Base-by-base conservation (phyloP, 2,329 filamentous ascomycete species). In the Sporothrix schenckii region DNA sequence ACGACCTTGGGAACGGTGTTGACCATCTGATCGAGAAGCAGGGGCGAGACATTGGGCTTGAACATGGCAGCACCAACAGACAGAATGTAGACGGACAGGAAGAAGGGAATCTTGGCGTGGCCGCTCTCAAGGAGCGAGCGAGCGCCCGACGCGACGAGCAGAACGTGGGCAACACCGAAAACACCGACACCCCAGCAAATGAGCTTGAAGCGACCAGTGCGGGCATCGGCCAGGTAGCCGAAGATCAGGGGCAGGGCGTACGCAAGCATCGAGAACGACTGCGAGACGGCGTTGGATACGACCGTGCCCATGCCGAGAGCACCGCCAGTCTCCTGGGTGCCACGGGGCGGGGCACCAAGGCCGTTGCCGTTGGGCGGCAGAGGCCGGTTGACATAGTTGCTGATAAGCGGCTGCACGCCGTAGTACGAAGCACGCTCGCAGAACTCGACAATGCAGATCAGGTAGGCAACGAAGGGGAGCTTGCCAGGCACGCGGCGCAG, bases 391-490 rank as follows among this genome's bases (percentile, higher is more conserved):
- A 90, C 85, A 76, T 88, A 90, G 79, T 90, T 90, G 77, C 87
- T 87, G 86, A 89, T 91, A 41, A 92, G 83, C 44, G 89, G 84
- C 56, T 87, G 85, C 4, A 88, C 89, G 69, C 91, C 91, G 76
- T 93, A 92, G 85, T 92, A 93, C 16, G 88, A 90, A 80, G 92
- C 92, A 65, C 91, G 88, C 81, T 93, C 91, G 80, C 89, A 91
- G 70, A 92, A 81, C 80, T 93, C 91, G 71, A 91, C 87, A 72
- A 92, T 88, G 63, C 89, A 90, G 71, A 93, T 87, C 34, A 88
- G 89, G 80, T 88, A 93, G 71, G 89, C 86, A 69, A 84, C 81
- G 84, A 85, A 88, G 65, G 88, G 88, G 72, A 93, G 86, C 76
- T 83, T 84, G 72, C 87, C 89, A 14, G 88, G 86, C 27, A 91